phyloP scores from a whole-genome alignment of 108 stramenopile genomes.

The Nitzschia sp. region DNA sequence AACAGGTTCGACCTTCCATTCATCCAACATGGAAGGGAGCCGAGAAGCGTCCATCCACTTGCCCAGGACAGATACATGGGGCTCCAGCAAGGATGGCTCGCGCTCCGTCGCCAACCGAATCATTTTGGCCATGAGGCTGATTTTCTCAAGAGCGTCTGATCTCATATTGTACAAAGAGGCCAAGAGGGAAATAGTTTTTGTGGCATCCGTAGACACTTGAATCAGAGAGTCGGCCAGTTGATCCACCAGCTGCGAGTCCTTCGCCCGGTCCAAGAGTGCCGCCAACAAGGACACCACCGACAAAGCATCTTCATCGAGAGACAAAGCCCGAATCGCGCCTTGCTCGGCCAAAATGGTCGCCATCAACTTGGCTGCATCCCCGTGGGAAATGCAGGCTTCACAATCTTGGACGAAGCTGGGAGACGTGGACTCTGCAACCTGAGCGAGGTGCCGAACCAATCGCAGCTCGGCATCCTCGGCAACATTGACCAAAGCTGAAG shows the following conservation, averaged over 20 bases:
- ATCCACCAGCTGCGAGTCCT: constrained; percentile 24
- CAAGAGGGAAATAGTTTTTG: constrained; percentile 37
- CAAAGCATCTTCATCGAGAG: constrained; percentile 55
- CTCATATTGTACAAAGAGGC: constrained; percentile 80
- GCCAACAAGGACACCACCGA: constrained; percentile 68
- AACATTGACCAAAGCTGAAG: constrained; percentile 82
- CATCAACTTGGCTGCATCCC: constrained; percentile 66
- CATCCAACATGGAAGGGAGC: constrained; percentile 40
- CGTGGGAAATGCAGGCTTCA: constrained; percentile 46
- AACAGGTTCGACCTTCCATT: constrained; percentile 37
- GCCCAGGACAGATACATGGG: constrained; percentile 44
- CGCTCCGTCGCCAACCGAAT: constrained; percentile 42
- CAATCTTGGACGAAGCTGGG: constrained; percentile 46
- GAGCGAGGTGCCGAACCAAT: constrained; percentile 61
- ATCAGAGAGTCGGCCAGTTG: constrained; percentile 52
- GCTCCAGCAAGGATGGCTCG: constrained; percentile 22
- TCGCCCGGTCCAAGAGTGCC: constrained; percentile 66
- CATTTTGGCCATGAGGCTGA: constrained; percentile 55
- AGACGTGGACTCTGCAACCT: constrained; percentile 28
- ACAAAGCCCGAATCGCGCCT: constrained; percentile 53
- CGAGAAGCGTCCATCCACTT: constrained; percentile 39
- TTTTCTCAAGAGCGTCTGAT: constrained; percentile 58
- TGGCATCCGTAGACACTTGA: not conserved
- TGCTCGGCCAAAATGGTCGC: constrained; percentile 49
- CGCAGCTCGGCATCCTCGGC: constrained; percentile 82